Evolutionary conservation across 768 basidiomycete species (phyloP).

Genomic region (Mycena metata): DNA sequence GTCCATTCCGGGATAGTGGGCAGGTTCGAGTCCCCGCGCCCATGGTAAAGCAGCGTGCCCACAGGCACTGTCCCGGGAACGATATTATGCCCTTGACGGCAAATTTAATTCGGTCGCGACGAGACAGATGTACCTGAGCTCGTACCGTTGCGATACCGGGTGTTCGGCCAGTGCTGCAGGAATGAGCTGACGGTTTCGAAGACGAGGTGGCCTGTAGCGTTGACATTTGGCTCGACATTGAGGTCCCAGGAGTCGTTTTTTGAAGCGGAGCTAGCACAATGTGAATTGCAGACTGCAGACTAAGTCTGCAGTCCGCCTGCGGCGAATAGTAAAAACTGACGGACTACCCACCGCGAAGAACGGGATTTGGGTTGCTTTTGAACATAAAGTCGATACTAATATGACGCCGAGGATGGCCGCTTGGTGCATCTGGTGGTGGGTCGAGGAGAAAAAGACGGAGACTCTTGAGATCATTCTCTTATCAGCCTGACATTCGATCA

Average conservation of each 20-base stretch:
- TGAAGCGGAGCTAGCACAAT: neutral
- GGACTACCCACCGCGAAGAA: no score
- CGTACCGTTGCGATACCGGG: slow-evolving; percentile 53
- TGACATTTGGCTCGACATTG: no score
- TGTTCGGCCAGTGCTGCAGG: slow-evolving; percentile 56
- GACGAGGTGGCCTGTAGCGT: slow-evolving; percentile 42
- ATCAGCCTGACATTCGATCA: no score
- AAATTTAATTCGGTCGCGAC: neutral
- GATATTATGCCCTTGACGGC: slow-evolving; percentile 45
- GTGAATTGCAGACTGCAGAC: no score
- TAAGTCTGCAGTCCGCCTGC: no score
- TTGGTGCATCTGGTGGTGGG: no score
- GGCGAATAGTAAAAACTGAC: no score
- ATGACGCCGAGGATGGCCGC: no score
- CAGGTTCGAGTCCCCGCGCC: slow-evolving; percentile 33
- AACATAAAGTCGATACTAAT: no score
- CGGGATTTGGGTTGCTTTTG: no score
- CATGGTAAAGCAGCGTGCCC: slow-evolving; percentile 55
- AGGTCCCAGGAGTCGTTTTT: neutral
- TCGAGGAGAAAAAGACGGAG: no score
- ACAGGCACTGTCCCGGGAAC: slow-evolving; percentile 50
- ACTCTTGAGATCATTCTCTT: no score
- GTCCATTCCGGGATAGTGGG: slow-evolving; percentile 51
- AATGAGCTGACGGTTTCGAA: slow-evolving; percentile 37
- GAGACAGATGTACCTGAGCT: neutral